A percentile compares a stretch with the other conserved stretches of the same genome.
These are phyloP conservation scores for Tetradesmus lagerheimii DNA, from an alignment of 139 green algal genomes.

Conservation along the genomic window DNA sequence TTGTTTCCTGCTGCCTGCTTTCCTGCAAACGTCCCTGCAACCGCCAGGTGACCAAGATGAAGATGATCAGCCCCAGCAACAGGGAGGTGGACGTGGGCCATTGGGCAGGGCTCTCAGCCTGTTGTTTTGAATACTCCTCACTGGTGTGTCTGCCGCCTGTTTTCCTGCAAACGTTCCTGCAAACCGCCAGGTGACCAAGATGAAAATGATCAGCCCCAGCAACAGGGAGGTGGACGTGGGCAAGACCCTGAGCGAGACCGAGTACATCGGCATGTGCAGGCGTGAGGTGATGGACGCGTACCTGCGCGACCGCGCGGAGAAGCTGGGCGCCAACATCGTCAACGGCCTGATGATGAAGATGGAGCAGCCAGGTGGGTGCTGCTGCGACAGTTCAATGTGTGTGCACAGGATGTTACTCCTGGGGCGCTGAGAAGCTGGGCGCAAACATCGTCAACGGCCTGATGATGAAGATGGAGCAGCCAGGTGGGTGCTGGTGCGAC, in stretches of 20 bases:
- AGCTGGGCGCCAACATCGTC: slow-evolving; percentile 91
- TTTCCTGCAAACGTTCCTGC: no score
- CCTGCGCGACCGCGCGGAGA: slow-evolving; percentile 92
- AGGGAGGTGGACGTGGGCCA: slow-evolving; percentile 93
- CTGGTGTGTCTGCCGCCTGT: no score
- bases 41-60: slow-evolving; percentile 99
- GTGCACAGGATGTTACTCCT: no score
- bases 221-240: slow-evolving; percentile 99
- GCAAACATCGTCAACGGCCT: slow-evolving; percentile 80
- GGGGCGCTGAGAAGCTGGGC: slow-evolving; percentile 86
- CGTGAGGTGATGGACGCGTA: slow-evolving; percentile 97
- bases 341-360: slow-evolving; percentile 97
- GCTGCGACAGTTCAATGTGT: no score
- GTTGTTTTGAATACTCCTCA: no score
- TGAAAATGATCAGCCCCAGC: slow-evolving; percentile 99
- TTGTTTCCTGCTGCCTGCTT: no score
- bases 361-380: slow-evolving; percentile 66
- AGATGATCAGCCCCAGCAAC: slow-evolving; percentile 99
- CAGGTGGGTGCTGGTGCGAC: neutral
- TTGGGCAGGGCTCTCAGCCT: no score
- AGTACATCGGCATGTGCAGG: slow-evolving; percentile 99
- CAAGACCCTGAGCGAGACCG: slow-evolving; percentile 96
- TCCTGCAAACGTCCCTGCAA: no score
- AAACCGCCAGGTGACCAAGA: slow-evolving; percentile 93
- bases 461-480: slow-evolving; percentile 59